Percentiles rank a stretch among this genome's conserved stretches.
These are phyloP conservation scores for Solanum lycopersicoides DNA, from an alignment of 257 asterid genomes.

Conservation along the genomic window DNA sequence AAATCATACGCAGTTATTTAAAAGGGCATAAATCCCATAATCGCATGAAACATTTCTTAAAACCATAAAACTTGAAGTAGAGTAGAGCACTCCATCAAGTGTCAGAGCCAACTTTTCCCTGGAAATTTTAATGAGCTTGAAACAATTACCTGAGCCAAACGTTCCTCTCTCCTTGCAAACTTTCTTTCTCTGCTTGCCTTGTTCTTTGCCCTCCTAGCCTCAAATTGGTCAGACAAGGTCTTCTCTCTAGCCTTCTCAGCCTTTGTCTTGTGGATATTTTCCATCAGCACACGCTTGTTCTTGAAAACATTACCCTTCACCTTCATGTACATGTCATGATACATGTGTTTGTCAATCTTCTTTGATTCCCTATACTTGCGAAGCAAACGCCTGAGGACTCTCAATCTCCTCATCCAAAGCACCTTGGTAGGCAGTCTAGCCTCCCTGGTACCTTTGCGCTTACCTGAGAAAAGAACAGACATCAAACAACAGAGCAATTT, in stretches of 20 bases:
- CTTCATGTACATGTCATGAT: conserved; percentile 1
- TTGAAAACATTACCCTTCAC: not conserved
- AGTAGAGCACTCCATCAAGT: not conserved
- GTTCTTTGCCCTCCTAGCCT: conserved; percentile 2
- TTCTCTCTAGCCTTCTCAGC: conserved; percentile 1
- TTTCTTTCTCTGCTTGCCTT: conserved; percentile 1
- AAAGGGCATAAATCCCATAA: no score
- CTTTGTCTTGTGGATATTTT: not conserved
- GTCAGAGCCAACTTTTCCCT: not conserved
- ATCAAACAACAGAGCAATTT: not conserved
- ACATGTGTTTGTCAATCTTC: conserved; percentile 1
- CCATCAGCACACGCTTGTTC: conserved; percentile 5
- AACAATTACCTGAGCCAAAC: not conserved
- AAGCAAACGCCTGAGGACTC: conserved; percentile 1
- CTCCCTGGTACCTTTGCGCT: conserved; percentile 3
- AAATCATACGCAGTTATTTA: no score
- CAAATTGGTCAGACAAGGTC: not conserved
- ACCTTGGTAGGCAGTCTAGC: not conserved
- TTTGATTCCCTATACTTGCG: conserved; percentile 1
- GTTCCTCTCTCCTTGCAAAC: not conserved
- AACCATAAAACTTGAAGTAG: not conserved
- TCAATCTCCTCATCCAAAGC: conserved; percentile 3
- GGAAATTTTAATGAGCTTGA: not conserved
- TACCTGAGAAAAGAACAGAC: not conserved
- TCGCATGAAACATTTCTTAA: not conserved